phyloP scores from a whole-genome alignment of 2,329 filamentous ascomycete genomes.

The Fonsecaea pedrosoi region DNA sequence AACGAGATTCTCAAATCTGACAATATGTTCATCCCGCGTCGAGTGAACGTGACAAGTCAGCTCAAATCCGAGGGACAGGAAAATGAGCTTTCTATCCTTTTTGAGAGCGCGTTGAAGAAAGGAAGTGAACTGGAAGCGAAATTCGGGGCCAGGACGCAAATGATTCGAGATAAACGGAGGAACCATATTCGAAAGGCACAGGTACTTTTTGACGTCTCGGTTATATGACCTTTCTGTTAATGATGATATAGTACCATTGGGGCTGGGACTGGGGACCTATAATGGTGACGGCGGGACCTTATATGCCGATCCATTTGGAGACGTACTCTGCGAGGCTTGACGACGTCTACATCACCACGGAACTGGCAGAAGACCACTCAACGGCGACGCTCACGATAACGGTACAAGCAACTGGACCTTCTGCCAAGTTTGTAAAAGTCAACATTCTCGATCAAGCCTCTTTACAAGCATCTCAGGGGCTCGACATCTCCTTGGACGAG shows the following conservation, averaged over 20 bases:
- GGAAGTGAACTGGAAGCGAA: conserved; percentile 1
- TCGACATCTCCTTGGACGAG: background rate
- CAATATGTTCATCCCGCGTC: conserved; percentile 79
- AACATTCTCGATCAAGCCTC: conserved; percentile 42
- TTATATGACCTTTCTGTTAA: background rate
- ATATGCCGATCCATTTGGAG: conserved; percentile 72
- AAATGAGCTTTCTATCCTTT: conserved; percentile 53
- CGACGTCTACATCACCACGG: conserved; percentile 59
- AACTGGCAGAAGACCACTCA: conserved; percentile 45
- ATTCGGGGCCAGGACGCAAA: background rate
- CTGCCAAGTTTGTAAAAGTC: conserved; percentile 41
- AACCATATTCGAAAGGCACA: conserved; percentile 67
- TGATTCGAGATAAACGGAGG: conserved; percentile 14
- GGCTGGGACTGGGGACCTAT: conserved; percentile 75
- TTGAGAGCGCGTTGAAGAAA: conserved; percentile 49
- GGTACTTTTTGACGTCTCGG: conserved; percentile 45
- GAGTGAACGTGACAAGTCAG: conserved; percentile 59
- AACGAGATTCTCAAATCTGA: conserved; percentile 70
- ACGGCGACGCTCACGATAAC: conserved; percentile 48
- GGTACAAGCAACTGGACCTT: conserved; percentile 46
- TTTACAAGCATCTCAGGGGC: conserved; percentile 43
- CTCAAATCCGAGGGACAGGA: conserved; percentile 40
- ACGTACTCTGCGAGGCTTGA: conserved; percentile 64
- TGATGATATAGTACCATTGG: conserved; percentile 40
- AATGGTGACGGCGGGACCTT: conserved; percentile 67